Base-by-base conservation (phyloP, 352 stramenopile species). In the Globisporangium irregulare region DNA sequence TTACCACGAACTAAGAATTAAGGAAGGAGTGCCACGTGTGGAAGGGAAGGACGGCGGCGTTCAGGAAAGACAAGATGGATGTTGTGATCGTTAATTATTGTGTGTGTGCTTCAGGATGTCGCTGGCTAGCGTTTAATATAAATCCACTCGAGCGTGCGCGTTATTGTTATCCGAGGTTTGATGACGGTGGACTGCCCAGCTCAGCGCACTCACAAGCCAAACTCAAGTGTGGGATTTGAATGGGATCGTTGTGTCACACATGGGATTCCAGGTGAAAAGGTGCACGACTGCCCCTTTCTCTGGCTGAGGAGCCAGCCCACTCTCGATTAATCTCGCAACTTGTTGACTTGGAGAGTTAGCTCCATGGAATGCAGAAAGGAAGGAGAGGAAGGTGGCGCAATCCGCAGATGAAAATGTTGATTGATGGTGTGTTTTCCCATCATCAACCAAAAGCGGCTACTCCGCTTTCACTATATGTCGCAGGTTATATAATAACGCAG, bases 1-100 rank as follows among this genome's bases (percentile, higher is more conserved):
- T 93, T 54, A 91, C 86, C 36, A 89, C 79, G 1, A 81, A 73
- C 55, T 91, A 72, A 73, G 2, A 72, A 74, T n/a, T 5, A n/a
- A 51, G 43, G 7, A 46, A 46, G 38, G 38, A 46, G 18, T 14
- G 12, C 38, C 38, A 46, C 38, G 12, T 46, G 38, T 46, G 38
- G 38, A 46, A 46, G 38, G 38, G 29, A 32, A 32, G 4, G 29
- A 32, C 29, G 29, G 5, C 18, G 38, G 38, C 12, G 38, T 50
- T 22, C 15, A 9, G 43, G 43, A 51, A 51, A 22, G 43, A 50
- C 18, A n/a, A 50, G 41, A 10, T 51, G 15, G 43, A 22, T 51
- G 43, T 22, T 51, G 43, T 24, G 43, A 4, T 12, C 10, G 43
- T 51, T 51, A 51, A 46, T 46, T 46, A 46, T 46, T 51, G 43